phyloP scores from a whole-genome alignment of 768 basidiomycete genomes.

The Tulasnella sp. region DNA sequence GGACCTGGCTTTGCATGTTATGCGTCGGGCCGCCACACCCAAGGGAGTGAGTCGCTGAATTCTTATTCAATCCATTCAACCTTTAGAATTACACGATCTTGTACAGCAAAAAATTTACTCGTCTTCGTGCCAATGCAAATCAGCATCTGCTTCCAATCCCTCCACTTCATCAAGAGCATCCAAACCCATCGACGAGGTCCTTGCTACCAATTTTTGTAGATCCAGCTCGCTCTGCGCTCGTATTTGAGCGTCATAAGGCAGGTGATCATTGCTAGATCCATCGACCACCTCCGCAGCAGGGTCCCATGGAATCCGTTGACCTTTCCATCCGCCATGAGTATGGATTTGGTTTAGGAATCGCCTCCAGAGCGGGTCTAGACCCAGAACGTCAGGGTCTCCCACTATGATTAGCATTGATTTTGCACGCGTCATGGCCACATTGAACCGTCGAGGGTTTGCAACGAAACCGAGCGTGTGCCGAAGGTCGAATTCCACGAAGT shows the following conservation, averaged over 20 bases:
- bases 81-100: no score
- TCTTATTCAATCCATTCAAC: no score
- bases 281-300: slow-evolving; percentile 4
- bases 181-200: slow-evolving; percentile 8
- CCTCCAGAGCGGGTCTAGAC: slow-evolving; percentile 63
- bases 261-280: not conserved
- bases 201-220: slow-evolving; percentile 26
- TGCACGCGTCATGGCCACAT: slow-evolving; percentile 66
- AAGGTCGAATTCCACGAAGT: slow-evolving; percentile 16
- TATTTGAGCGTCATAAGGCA: not conserved
- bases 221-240: slow-evolving; percentile 10
- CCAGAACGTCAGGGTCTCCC: slow-evolving; percentile 62
- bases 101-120: slow-evolving; percentile 33
- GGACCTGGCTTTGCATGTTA: not conserved
- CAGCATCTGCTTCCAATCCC: slow-evolving; percentile 45
- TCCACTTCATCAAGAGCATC: slow-evolving; percentile 26
- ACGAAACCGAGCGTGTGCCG: slow-evolving; percentile 27
- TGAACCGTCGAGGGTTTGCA: slow-evolving; percentile 24
- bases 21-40: no score
- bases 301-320: slow-evolving; percentile 39
- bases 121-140: slow-evolving; percentile 50
- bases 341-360: slow-evolving; percentile 62
- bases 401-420: slow-evolving; percentile 65
- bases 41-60: no score
- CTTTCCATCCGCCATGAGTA: slow-evolving; percentile 57